These are phyloP conservation scores for Plenodomus tracheiphilus DNA, from an alignment of 2,329 filamentous ascomycete species.

Conservation along the genomic window DNA sequence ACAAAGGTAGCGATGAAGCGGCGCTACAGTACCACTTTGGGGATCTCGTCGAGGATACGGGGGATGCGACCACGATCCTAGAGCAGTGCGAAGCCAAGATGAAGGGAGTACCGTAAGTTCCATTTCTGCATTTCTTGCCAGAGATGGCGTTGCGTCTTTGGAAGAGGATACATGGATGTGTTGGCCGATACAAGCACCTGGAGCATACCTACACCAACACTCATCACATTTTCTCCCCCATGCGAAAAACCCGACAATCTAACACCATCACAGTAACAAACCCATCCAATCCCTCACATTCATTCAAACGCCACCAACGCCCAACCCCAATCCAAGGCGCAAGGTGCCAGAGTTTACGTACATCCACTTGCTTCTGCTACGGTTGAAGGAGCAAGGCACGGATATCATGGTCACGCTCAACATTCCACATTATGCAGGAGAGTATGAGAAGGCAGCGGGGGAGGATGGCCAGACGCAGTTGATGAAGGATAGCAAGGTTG, in stretches of 20 bases:
- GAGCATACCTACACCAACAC: background rate
- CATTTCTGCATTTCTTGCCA: too few relatives aligned
- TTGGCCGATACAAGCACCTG: too few relatives aligned
- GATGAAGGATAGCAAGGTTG: constrained; percentile 63
- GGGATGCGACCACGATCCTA: constrained; percentile 43
- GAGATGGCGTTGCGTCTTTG: too few relatives aligned
- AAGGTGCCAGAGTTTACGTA: constrained; percentile 63
- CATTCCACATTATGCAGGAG: constrained; percentile 77
- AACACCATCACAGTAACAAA: constrained; percentile 40
- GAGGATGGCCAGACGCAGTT: constrained; percentile 62
- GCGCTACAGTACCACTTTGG: constrained; percentile 59
- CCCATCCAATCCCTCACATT: constrained; percentile 73
- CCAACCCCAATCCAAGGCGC: constrained; percentile 27
- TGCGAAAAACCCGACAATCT: background rate
- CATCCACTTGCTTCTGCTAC: constrained; percentile 75
- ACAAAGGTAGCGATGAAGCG: constrained; percentile 67
- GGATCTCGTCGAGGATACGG: constrained; percentile 49
- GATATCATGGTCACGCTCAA: constrained; percentile 88
- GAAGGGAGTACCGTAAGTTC: constrained; percentile 44
- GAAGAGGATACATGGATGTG: too few relatives aligned
- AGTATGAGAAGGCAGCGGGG: constrained; percentile 68
- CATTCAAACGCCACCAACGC: constrained; percentile 51
- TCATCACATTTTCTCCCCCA: background rate
- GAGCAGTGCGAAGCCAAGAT: constrained; percentile 32
- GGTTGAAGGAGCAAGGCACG: constrained; percentile 73